Percentiles rank a stretch among this genome's conserved stretches.
These are phyloP conservation scores for Barnettozyma vustinii DNA, from an alignment of 805 yeast species.

Conservation along the genomic window DNA sequence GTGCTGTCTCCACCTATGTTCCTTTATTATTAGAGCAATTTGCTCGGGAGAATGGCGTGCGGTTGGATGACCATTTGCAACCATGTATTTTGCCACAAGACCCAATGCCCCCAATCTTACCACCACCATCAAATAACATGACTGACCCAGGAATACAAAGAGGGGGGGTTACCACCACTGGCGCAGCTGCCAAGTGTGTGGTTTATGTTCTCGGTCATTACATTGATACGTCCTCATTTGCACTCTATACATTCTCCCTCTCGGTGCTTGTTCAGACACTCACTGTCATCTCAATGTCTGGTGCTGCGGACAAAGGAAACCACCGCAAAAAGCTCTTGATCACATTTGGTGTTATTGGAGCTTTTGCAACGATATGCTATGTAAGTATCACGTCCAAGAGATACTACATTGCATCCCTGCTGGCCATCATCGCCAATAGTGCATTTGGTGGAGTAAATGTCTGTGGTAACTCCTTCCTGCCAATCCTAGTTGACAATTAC, in stretches of 20 bases:
- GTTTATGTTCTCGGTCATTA: slow-evolving; percentile 38
- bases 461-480: slow-evolving; percentile 71
- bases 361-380: slow-evolving; percentile 45
- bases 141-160: not conserved
- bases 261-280: slow-evolving; percentile 71
- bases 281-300: slow-evolving; percentile 66
- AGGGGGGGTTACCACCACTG: not conserved
- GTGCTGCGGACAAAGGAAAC: slow-evolving; percentile 61
- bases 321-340: slow-evolving; percentile 53
- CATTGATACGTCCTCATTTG: slow-evolving; percentile 69
- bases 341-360: slow-evolving; percentile 54
- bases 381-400: slow-evolving; percentile 32
- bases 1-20: slow-evolving; percentile 74
- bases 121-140: slow-evolving; percentile 26
- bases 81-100: slow-evolving; percentile 42
- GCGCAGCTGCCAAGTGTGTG: slow-evolving; percentile 36
- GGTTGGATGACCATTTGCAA: slow-evolving; percentile 47
- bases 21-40: slow-evolving; percentile 66
- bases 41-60: slow-evolving; percentile 70
- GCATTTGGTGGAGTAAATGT: slow-evolving; percentile 76
- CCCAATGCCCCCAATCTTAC: slow-evolving; percentile 29
- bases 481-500: slow-evolving; percentile 48
- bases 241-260: slow-evolving; percentile 65
- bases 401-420: slow-evolving; percentile 47
- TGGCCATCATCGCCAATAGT: slow-evolving; percentile 60